Evolutionary conservation across 352 stramenopile genomes (phyloP), one percentile per base, ranked within the genome.

Genomic region (Peronosclerospora sorghi): DNA sequence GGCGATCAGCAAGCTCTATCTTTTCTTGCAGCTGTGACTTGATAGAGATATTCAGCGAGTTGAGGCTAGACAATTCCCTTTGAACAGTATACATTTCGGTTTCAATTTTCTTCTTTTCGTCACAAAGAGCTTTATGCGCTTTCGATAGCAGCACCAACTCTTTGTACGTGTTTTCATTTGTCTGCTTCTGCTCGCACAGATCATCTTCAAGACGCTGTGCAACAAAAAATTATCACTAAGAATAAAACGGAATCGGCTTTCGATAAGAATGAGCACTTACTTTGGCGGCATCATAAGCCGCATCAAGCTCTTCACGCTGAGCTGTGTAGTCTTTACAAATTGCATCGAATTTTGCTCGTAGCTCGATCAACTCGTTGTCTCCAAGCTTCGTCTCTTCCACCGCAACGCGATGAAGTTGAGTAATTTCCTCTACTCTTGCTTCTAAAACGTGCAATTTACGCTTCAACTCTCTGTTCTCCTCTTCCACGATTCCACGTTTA

Each of bases 91-190:
- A 70, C 9, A 76, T 49, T 17, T 81, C 65, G 23, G 56, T 62
- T 32, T 68, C 54, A 14, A 73, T 37, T n/a, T 35, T 60, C 17
- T 68, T 49, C 14, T 83, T 83, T 43, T 91, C 73, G 8, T 83
- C 72, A 9, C 48, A 55, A 28, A 84, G 43, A 17, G 60, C 62
- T 54, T 88, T 85, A 51, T 91, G 73, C 1, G 73, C 78, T 41
- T 91, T 91, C 5, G 75, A 74, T 5, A 91, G 43, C 35, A 91
- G 34, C 4, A 91, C 73, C 0, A 91, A 57, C 45, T 91, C 73
- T 37, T 83, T 86, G 55, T 84, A 91, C 15, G 72, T 80, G 29
- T 57, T 72, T 27, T 88, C 75, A 26, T 75, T 68, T 13, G 73
- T 66, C 8, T 68, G 43, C 0, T 68, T 65, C 27, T 81, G 61